A percentile compares a stretch with the other conserved stretches of the same genome.
Conservation (phyloP, 495 filamentous ascomycete species). For the Massariosphaeria phaeospora region DNA sequence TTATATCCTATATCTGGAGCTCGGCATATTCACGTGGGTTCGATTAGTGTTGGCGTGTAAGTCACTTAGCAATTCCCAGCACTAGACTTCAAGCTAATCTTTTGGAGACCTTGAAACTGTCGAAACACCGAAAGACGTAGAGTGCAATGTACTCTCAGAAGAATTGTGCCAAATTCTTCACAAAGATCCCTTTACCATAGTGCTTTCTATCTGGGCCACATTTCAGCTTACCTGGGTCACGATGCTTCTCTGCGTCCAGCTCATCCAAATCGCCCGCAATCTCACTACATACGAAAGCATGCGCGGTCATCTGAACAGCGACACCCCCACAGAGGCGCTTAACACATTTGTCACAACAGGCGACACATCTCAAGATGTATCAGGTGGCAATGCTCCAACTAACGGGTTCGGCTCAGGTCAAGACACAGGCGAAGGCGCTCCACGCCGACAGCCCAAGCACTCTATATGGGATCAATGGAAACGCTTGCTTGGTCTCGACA, state of each 20-base stretch:
- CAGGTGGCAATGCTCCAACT: slow-evolving; percentile 37
- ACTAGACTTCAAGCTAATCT: slow-evolving; percentile 19
- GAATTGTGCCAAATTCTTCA: slow-evolving; percentile 66
- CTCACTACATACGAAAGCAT: slow-evolving; percentile 96
- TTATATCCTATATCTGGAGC: slow-evolving; percentile 71
- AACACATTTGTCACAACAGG: slow-evolving; percentile 75
- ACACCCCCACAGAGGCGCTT: slow-evolving; percentile 55
- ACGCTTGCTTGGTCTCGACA: slow-evolving; percentile 80
- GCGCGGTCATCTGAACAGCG: slow-evolving; percentile 59
- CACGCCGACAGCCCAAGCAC: slow-evolving; percentile 38
- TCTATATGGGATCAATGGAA: slow-evolving; percentile 75
- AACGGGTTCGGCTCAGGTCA: slow-evolving; percentile 45
- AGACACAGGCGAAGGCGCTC: slow-evolving; percentile 40
- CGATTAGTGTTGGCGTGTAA: slow-evolving; percentile 47
- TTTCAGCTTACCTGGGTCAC: slow-evolving; percentile 89
- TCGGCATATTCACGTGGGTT: slow-evolving; percentile 63
- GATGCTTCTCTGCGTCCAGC: slow-evolving; percentile 90
- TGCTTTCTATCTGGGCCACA: slow-evolving; percentile 69
- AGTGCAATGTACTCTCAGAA: slow-evolving; percentile 74
- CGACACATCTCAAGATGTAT: slow-evolving; percentile 59
- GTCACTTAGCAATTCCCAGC: slow-evolving; percentile 25
- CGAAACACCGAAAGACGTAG: slow-evolving; percentile 43
- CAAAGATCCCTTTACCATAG: slow-evolving; percentile 76
- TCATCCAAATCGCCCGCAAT: slow-evolving; percentile 82
- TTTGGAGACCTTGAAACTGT: slow-evolving; percentile 46